phyloP scores from a whole-genome alignment of 495 filamentous ascomycete genomes.

The Antarctomyces pellizariae region DNA sequence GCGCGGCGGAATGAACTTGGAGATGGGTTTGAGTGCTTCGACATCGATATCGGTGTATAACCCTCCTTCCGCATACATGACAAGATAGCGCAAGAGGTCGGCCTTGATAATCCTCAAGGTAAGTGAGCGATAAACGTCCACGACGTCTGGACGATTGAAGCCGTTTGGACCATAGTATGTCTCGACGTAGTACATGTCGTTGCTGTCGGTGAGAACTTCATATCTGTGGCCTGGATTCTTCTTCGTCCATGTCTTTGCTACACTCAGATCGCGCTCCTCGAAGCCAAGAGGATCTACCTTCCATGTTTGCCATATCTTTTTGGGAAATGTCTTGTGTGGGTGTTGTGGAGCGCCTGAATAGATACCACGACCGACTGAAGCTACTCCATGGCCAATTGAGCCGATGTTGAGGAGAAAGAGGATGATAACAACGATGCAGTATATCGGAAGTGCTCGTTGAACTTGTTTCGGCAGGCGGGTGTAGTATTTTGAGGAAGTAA shows the following conservation, averaged over 20 bases:
- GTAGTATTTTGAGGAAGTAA: slow-evolving; percentile 1
- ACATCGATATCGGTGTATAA: slow-evolving; percentile 28
- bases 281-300: slow-evolving; percentile 34
- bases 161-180: slow-evolving; percentile 30
- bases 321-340: slow-evolving; percentile 14
- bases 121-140: slow-evolving; percentile 29
- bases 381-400: slow-evolving; percentile 6
- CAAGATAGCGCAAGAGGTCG: slow-evolving; percentile 27
- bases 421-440: slow-evolving; percentile 17
- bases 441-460: slow-evolving; percentile 10
- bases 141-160: slow-evolving; percentile 35
- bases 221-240: slow-evolving; percentile 36
- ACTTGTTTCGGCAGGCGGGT: slow-evolving; percentile 8
- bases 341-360: not conserved
- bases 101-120: slow-evolving; percentile 33
- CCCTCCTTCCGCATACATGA: slow-evolving; percentile 29
- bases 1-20: slow-evolving; percentile 20
- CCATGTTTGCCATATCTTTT: slow-evolving; percentile 47
- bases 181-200: slow-evolving; percentile 33
- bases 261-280: slow-evolving; percentile 26
- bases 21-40: slow-evolving; percentile 19
- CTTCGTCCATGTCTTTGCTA: slow-evolving; percentile 29
- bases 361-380: slow-evolving; percentile 2
- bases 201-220: slow-evolving; percentile 40
- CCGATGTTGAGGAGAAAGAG: slow-evolving; percentile 18